Conservation (phyloP, 768 basidiomycete species). For the Cytidiella melzeri region DNA sequence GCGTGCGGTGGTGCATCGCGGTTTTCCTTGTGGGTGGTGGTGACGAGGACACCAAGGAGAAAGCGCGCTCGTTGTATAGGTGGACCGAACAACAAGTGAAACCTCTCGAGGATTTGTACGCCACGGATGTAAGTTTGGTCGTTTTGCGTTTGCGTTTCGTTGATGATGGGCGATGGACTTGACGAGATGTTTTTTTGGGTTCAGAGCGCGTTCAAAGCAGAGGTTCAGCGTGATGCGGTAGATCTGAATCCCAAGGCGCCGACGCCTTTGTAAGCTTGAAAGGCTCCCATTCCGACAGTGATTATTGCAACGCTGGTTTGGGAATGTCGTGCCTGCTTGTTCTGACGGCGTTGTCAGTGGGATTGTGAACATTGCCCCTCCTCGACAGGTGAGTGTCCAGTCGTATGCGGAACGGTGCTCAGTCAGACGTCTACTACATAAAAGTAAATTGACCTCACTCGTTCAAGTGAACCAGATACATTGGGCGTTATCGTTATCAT, state of each 20-base stretch:
- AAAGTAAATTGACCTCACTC: too few species aligned
- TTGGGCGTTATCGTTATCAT: too few species aligned
- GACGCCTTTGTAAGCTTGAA: too few species aligned
- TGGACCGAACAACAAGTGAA: conserved; percentile 48
- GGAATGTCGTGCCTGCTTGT: too few species aligned
- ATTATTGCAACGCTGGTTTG: too few species aligned
- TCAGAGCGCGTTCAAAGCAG: conserved; percentile 8
- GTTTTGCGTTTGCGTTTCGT: neutral
- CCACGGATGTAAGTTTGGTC: conserved; percentile 35
- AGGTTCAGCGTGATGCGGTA: neutral
- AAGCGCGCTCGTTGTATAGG: conserved; percentile 39
- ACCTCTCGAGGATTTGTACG: conserved; percentile 36
- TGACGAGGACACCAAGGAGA: conserved; percentile 32
- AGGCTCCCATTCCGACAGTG: too few species aligned
- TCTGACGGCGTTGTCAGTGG: too few species aligned
- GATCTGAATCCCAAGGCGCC: neutral
- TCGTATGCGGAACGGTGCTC: too few species aligned
- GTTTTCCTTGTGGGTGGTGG: conserved; percentile 32
- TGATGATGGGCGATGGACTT: neutral
- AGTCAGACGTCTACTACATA: too few species aligned
- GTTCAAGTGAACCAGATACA: too few species aligned
- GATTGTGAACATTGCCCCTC: too few species aligned
- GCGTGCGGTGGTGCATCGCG: conserved; percentile 44
- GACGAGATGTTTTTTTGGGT: neutral
- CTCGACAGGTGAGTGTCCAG: too few species aligned